Conservation (phyloP, 805 yeast species). For the Hanseniaspora nectarophila region DNA sequence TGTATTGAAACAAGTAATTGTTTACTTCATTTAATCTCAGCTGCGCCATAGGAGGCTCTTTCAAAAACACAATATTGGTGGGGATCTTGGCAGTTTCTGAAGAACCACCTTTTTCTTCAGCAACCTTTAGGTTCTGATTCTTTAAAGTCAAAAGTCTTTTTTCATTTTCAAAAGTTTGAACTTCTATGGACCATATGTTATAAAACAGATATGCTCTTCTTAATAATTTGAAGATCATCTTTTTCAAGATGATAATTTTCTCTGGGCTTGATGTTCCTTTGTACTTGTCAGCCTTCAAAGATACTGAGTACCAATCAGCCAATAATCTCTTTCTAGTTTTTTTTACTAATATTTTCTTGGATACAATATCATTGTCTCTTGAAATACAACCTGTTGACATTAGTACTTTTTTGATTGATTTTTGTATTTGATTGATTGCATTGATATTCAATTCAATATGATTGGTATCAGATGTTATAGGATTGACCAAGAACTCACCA, state of each 20-base stretch:
- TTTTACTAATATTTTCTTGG: conserved; percentile 47
- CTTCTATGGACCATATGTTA: conserved; percentile 61
- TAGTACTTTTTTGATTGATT: conserved; percentile 55
- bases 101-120: not conserved
- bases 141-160: conserved; percentile 15
- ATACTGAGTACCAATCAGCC: conserved; percentile 70
- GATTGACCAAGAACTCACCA: conserved; percentile 55
- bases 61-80: conserved; percentile 36
- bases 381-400: conserved; percentile 65
- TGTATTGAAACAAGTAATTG: conserved; percentile 45
- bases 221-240: conserved; percentile 55
- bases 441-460: conserved; percentile 43
- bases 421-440: conserved; percentile 53
- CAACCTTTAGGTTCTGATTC: conserved; percentile 20
- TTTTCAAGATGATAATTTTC: conserved; percentile 50
- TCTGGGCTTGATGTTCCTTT: conserved; percentile 48
- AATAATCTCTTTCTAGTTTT: conserved; percentile 55
- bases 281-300: conserved; percentile 64
- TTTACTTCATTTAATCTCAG: conserved; percentile 55
- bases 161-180: conserved; percentile 34
- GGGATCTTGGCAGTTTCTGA: conserved; percentile 5
- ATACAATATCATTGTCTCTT: conserved; percentile 57
- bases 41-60: conserved; percentile 48
- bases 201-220: conserved; percentile 53
- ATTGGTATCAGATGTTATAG: conserved; percentile 35